These are phyloP conservation scores for Botrytis fabae DNA, from an alignment of 2,329 filamentous ascomycete genomes.

Conservation along the genomic window DNA sequence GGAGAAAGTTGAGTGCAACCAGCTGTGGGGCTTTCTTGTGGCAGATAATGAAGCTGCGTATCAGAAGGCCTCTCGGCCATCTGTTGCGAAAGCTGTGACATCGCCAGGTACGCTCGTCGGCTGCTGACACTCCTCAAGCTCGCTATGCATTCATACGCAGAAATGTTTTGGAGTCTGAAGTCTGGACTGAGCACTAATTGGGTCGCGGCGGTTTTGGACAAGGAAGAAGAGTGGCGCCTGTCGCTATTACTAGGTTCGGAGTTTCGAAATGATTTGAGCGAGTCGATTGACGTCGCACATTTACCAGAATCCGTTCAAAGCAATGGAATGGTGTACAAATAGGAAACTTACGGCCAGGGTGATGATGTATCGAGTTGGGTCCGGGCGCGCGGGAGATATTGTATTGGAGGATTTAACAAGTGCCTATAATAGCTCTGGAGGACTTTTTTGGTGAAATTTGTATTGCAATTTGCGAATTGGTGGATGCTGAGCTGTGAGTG, in stretches of 20 bases:
- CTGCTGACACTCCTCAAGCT: slow-evolving; percentile 35
- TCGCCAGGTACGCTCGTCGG: slow-evolving; percentile 20
- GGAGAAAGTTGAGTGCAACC: slow-evolving; percentile 33
- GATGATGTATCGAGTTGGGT: slow-evolving; percentile 21
- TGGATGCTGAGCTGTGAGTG: background rate
- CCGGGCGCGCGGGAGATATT: slow-evolving; percentile 16
- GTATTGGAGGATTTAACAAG: background rate
- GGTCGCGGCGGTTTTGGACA: slow-evolving; percentile 23
- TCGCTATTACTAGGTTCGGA: slow-evolving; percentile 31
- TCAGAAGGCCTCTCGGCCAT: slow-evolving; percentile 35
- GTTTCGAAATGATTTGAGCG: slow-evolving; percentile 37
- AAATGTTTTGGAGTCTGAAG: slow-evolving; percentile 26
- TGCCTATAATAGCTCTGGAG: background rate
- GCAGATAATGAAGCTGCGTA: slow-evolving; percentile 32
- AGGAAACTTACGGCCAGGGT: slow-evolving; percentile 19
- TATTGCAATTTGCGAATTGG: background rate
- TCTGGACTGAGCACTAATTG: slow-evolving; percentile 27
- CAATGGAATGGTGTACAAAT: slow-evolving; percentile 26
- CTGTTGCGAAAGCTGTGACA: slow-evolving; percentile 35
- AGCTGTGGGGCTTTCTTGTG: slow-evolving; percentile 38
- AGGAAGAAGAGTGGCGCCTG: slow-evolving; percentile 29
- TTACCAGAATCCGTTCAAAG: slow-evolving; percentile 31
- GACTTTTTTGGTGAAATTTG: background rate
- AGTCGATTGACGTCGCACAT: slow-evolving; percentile 39
- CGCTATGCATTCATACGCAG: slow-evolving; percentile 25